Evolutionary conservation across 83 land plant species (phyloP), one percentile per base, ranked within the genome.

Genomic region (Diphasiastrum complanatum): DNA sequence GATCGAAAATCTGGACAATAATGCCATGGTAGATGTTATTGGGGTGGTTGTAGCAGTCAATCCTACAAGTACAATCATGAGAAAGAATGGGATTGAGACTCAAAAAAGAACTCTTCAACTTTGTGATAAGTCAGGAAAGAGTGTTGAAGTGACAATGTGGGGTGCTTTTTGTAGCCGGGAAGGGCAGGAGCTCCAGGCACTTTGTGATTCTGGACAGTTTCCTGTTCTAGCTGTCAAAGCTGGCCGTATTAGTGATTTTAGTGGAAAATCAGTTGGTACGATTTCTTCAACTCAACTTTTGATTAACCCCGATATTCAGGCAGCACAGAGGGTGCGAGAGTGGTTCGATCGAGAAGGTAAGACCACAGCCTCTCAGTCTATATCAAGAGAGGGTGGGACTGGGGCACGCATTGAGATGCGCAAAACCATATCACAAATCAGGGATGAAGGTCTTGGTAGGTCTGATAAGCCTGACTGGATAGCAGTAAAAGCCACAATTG

Each of bases 81-180:
- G 96, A 38, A 93, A 86, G 67, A 93, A 89, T 75, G 99, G 99
- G 5, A 78, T 77, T 69, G 99, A 93, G 79, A 84, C 96, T 27
- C 96, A 81, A 60, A 83, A 83, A 64, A 83, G 92, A 75, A 71
- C 79, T 45, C 27, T 93, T 27, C 86, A 85, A 64, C 51, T 93
- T 27, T 84, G 82, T 64, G 99, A 92, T 61, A 30, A 11, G 55
- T 89, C 99, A 34, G 85, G 81, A 8, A 65, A 75, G 47, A 89
- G 85, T 60, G 84, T 93, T 51, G 99, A 93, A 66, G 35, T 93
- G 3, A 93, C 96, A 26, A 73, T 89, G 54, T 89, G 99, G 99
- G 99, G 99, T 6, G 77, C 76, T 16, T 83, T 89, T 54, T 93
- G 96, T 77, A 82, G 79, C 59, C 81, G 66, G 45, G 99, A 85